Conservation (phyloP, 495 filamentous ascomycete species). For the Xylaria grammica region DNA sequence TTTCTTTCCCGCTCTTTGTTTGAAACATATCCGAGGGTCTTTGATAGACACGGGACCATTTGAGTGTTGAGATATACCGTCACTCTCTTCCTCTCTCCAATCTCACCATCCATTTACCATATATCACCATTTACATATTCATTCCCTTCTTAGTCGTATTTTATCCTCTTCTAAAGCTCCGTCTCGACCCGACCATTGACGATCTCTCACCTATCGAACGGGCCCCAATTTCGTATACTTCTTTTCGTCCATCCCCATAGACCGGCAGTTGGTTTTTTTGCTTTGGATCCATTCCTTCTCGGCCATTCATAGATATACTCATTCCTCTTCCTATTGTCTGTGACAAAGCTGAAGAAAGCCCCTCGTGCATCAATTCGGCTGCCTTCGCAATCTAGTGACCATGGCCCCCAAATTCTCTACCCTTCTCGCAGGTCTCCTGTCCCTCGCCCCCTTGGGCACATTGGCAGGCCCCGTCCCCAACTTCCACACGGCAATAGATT, state of each 20-base stretch:
- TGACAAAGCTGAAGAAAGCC: conserved; percentile 6
- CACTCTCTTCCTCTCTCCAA: conserved; percentile 3
- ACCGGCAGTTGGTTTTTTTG: background rate
- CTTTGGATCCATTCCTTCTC: background rate
- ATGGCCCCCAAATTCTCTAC: conserved; percentile 38
- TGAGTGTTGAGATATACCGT: conserved; percentile 8
- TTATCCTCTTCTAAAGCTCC: background rate
- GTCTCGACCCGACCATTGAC: background rate
- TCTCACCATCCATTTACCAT: conserved; percentile 2
- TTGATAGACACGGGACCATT: conserved; percentile 17
- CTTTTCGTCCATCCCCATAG: background rate
- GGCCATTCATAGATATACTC: conserved; percentile 4
- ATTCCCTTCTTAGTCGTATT: conserved; percentile 18
- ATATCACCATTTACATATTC: background rate
- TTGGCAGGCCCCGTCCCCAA: conserved; percentile 27
- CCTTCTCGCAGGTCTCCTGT: conserved; percentile 40
- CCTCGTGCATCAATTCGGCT: background rate
- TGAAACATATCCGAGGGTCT: conserved; percentile 17
- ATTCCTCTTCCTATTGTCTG: background rate
- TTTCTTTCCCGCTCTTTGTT: conserved; percentile 20
- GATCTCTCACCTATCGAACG: conserved; percentile 8
- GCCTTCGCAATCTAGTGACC: conserved; percentile 11
- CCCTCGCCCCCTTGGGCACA: conserved; percentile 36
- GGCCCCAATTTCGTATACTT: background rate
- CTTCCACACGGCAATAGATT: conserved; percentile 17